These are phyloP conservation scores for Glaciozyma martinii DNA, from an alignment of 768 basidiomycete species.

Conservation along the genomic window DNA sequence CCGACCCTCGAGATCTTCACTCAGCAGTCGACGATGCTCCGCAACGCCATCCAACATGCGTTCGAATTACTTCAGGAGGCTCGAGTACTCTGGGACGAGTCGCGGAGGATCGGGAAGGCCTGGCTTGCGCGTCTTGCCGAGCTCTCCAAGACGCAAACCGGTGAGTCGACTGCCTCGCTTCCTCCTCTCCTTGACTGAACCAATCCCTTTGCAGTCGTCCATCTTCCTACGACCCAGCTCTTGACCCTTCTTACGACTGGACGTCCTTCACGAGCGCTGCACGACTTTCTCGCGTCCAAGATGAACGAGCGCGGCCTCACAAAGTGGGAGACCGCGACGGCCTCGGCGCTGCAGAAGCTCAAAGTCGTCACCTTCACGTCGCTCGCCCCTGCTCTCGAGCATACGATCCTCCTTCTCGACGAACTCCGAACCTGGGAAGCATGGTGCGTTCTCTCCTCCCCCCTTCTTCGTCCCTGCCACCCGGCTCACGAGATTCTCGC, in stretches of 20 bases:
- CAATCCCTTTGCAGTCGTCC: not conserved
- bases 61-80: slow-evolving; percentile 29
- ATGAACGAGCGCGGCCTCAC: slow-evolving; percentile 32
- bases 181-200: not conserved
- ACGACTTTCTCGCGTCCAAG: slow-evolving; percentile 33
- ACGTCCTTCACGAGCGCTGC: slow-evolving; percentile 16
- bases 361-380: slow-evolving; percentile 24
- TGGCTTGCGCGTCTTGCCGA: slow-evolving; percentile 30
- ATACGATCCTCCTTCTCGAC: slow-evolving; percentile 26
- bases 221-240: slow-evolving; percentile 11
- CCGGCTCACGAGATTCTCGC: not conserved
- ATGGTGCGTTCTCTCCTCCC: slow-evolving; percentile 15
- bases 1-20: slow-evolving; percentile 11
- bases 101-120: slow-evolving; percentile 20
- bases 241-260: slow-evolving; percentile 32
- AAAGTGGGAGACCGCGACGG: slow-evolving; percentile 34
- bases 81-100: slow-evolving; percentile 28
- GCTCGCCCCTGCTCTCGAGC: slow-evolving; percentile 31
- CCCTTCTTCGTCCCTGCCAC: not conserved
- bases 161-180: not conserved
- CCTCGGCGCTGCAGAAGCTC: slow-evolving; percentile 20
- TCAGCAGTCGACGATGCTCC: slow-evolving; percentile 8
- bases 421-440: slow-evolving; percentile 30
- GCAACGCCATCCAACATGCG: slow-evolving; percentile 10
- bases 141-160: slow-evolving; percentile 15